Evolutionary conservation across 2,329 filamentous ascomycete genomes (phyloP), one percentile per base, ranked within the genome.

Genomic region (Trichoderma lentiforme): DNA sequence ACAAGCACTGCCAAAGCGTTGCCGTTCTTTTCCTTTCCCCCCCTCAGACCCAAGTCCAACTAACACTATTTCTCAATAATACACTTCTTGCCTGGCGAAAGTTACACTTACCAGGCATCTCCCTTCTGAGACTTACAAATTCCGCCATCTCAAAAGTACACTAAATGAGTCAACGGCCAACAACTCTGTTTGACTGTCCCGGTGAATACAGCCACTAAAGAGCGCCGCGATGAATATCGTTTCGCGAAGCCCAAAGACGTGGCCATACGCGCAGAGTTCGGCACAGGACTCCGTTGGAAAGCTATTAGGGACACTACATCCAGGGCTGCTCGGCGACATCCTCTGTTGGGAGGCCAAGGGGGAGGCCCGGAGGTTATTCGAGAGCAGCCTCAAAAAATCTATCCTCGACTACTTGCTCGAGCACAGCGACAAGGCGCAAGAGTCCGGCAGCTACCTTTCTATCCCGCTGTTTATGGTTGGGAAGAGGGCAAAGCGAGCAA

Each of bases 261-360:
- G 66, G 56, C 66, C 36, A n/a, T 69, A 60, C 9, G 56, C 36
- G n/a, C 56, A 69, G 26, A 61, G 47, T 26, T 60, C 56, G 5
- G 15, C 24, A 21, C 26, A 69, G 34, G 36, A 69, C 36, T 69
- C 56, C 4, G 66, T 60, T 9, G 56, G 43, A 51, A 51, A 51
- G 43, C 21, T 51, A 51, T 21, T 51, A 51, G 43, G 43, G 9
- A 51, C 43, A 21, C 9, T 51, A 21, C 43, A 51, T 8, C 43
- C 43, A 51, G 43, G 43, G 43, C 43, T 51, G 43, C 43, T 51
- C 4, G n/a, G 43, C n/a, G 43, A 51, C 43, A 51, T 51, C n/a
- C 43, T 69, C 14, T 61, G 56, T n/a, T 69, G 57, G 66, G 56
- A 69, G n/a, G 26, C 66, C 24, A 24, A 61, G 24, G 66, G 53